Evolutionary conservation across 192 early-diverging fungal genomes (phyloP).

Genomic region (Podila clonocystis): DNA sequence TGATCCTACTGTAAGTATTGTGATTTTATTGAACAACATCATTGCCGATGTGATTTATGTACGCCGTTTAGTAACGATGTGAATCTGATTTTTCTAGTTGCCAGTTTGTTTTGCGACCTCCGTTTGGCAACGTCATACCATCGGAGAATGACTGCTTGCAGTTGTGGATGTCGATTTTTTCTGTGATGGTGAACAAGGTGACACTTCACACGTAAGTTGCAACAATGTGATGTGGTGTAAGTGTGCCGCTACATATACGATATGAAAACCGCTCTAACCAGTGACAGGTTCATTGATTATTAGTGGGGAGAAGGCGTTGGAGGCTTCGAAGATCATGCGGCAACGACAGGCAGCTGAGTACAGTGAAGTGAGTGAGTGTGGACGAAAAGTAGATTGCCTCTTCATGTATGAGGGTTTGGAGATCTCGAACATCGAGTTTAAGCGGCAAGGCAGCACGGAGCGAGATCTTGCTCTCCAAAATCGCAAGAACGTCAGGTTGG

Average conservation of each 20-base stretch:
- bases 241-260: background rate
- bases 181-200: constrained; percentile 12
- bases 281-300: constrained; percentile 8
- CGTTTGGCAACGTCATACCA: background rate
- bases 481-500: constrained; percentile 23
- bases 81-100: constrained; percentile 4
- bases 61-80: background rate
- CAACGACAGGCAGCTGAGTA: constrained; percentile 17
- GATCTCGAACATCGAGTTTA: constrained; percentile 31
- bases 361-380: constrained; percentile 14
- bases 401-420: constrained; percentile 29
- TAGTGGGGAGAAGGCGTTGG: constrained; percentile 27
- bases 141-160: constrained; percentile 25
- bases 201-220: constrained; percentile 25
- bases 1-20: constrained; percentile 13
- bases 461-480: constrained; percentile 28
- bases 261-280: constrained; percentile 8
- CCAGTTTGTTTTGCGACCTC: constrained; percentile 2
- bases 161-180: constrained; percentile 14
- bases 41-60: constrained; percentile 1
- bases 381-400: constrained; percentile 22
- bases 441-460: constrained; percentile 11
- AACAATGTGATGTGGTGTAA: constrained; percentile 1
- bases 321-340: constrained; percentile 28
- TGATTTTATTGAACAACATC: constrained; percentile 9